These are phyloP conservation scores for Paraleonurus japonicus DNA, from an alignment of 257 asterid species.

Conservation along the genomic window DNA sequence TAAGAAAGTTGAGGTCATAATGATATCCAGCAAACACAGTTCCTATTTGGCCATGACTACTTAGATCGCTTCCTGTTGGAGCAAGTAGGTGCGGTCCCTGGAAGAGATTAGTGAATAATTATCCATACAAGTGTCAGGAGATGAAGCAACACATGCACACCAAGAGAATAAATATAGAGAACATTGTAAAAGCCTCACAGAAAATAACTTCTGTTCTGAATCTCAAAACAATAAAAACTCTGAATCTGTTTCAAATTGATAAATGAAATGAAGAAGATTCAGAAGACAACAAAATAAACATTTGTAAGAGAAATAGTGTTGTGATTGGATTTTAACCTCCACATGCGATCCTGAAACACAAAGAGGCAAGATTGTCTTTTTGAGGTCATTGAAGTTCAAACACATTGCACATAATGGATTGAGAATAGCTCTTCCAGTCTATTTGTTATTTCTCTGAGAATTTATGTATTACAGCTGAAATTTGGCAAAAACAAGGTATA, in stretches of 20 bases:
- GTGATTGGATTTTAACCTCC: not conserved
- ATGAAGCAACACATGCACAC: conserved; percentile 21
- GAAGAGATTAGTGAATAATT: conserved; percentile 21
- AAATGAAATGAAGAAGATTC: not conserved
- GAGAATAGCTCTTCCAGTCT: not conserved
- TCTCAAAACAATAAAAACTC: not conserved
- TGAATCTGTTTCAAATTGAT: not conserved
- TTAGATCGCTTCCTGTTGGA: conserved; percentile 95
- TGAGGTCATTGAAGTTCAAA: not conserved
- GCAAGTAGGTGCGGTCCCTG: conserved; percentile 99
- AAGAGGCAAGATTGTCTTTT: not conserved
- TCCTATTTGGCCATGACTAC: conserved; percentile 72
- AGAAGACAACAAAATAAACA: not conserved
- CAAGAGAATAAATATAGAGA: conserved; percentile 2
- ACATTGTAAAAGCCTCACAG: not conserved
- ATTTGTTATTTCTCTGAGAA: not conserved
- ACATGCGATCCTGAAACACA: not conserved
- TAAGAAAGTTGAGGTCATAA: conserved; percentile 93
- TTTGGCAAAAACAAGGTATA: not conserved
- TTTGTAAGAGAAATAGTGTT: not conserved
- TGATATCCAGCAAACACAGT: conserved; percentile 98
- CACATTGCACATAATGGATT: not conserved
- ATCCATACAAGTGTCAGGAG: conserved; percentile 8
- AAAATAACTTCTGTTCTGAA: not conserved
- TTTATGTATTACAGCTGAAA: not conserved